A percentile compares a stretch with the other conserved stretches of the same genome.
Evolutionary conservation across 2,329 filamentous ascomycete genomes (phyloP).

Genomic region (Colletotrichum cereale): DNA sequence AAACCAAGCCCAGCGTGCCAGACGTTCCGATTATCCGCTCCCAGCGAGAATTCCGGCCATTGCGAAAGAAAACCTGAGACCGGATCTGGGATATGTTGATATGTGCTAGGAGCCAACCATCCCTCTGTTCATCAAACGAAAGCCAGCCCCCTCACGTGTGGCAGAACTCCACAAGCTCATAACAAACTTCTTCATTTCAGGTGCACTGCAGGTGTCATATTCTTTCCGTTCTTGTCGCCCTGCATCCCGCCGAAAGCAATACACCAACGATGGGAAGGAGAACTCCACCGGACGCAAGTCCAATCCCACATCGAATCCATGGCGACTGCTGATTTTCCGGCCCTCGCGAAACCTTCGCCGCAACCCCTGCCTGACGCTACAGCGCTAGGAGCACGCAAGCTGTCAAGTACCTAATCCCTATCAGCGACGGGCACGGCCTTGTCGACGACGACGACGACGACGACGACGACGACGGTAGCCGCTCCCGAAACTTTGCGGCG

Average conservation of each 20-base stretch:
- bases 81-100: constrained; percentile 17
- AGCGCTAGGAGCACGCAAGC: not conserved
- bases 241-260: constrained; percentile 15
- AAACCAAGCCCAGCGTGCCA: constrained; percentile 32
- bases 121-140: constrained; percentile 8
- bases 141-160: not conserved
- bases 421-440: not conserved
- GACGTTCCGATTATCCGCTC: constrained; percentile 34
- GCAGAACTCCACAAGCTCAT: not conserved
- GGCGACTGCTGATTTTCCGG: not conserved
- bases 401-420: not conserved
- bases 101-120: not conserved
- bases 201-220: not conserved
- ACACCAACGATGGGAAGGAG: not conserved
- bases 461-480: constrained; percentile 12
- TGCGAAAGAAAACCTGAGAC: constrained; percentile 12
- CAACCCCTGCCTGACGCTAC: not conserved
- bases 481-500: not conserved
- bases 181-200: not conserved
- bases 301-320: not conserved
- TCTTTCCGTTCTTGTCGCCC: not conserved
- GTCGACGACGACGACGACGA: constrained; percentile 10
- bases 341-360: not conserved
- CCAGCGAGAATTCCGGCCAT: constrained; percentile 20
- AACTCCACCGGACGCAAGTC: constrained; percentile 7